Evolutionary conservation across 2,329 filamentous ascomycete genomes (phyloP), one percentile per base, ranked within the genome.

Genomic region (Rhynchosporium agropyri): DNA sequence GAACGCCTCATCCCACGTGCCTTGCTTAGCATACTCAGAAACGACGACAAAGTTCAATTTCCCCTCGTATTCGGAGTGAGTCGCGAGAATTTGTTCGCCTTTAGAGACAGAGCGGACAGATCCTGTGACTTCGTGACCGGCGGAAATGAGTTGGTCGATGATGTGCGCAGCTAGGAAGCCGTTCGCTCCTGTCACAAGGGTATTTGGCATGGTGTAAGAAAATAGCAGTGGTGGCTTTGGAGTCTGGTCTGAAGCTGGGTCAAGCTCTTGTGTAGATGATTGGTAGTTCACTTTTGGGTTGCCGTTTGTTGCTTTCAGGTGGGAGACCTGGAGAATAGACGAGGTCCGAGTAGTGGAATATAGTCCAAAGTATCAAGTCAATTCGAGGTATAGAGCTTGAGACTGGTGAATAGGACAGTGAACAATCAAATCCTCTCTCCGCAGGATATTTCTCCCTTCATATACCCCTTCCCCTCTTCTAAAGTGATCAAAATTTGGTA

Each of bases 171-270:
- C 71, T 1, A 74, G 66, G 60, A 74, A 73, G 40, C 69, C 69
- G 62, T 74, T 74, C 33, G 71, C 72, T 20, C 71, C 71, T 29
- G 71, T 74, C 49, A 74, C 65, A 50, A 74, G 70, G n/a, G 68
- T 70, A 46, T 66, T 65, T 9, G 73, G 70, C 72, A 74, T 74
- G 51, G 57, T 69, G 62, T 53, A 0, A 20, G 20, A 20, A 20
- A 20, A 20, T 20, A 20, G 20, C 20, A 15, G 28, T 53, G n/a
- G 33, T 28, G 3, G 12, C 4, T 8, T 40, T 15, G 8, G 2
- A 38, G n/a, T 6, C 3, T 43, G 20, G 20, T 20, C 20, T 20
- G 20, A 20, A 20, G 20, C 20, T 20, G 20, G 20, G 20, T 20
- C 20, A 1, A 20, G 20, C 20, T 20, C 1, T 20, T 20, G 20